A percentile compares a stretch with the other conserved stretches of the same genome.
Conservation (phyloP, 352 stramenopile genomes). For the Globisporangium megalacanthum region DNA sequence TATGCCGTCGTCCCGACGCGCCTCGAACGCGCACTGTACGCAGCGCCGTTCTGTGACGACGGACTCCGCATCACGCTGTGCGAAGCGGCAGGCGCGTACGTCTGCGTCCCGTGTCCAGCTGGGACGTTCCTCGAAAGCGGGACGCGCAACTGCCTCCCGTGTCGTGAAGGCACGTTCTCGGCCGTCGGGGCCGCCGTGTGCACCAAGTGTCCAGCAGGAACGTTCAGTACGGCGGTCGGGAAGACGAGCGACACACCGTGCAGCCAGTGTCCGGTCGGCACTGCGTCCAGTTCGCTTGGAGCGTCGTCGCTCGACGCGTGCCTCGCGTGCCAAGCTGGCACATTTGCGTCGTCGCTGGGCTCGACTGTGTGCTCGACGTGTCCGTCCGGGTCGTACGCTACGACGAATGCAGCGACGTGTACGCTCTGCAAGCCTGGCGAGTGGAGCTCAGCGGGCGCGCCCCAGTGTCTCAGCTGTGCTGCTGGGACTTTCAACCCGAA, state of each 20-base stretch:
- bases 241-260: conserved; percentile 35
- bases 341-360: conserved; percentile 18
- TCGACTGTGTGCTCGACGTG: conserved; percentile 18
- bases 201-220: conserved; percentile 38
- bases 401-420: conserved; percentile 32
- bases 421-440: conserved; percentile 31
- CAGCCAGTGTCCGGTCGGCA: conserved; percentile 38
- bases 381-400: conserved; percentile 34
- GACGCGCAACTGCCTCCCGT: conserved; percentile 44
- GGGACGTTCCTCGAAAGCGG: conserved; percentile 53
- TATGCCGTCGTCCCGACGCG: conserved; percentile 51
- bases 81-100: conserved; percentile 37
- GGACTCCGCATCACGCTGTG: conserved; percentile 59
- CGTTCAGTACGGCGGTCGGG: conserved; percentile 35
- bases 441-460: conserved; percentile 31
- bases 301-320: conserved; percentile 26
- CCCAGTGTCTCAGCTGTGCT: conserved; percentile 31
- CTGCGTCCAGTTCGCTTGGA: conserved; percentile 34
- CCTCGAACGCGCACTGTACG: conserved; percentile 47
- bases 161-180: conserved; percentile 40
- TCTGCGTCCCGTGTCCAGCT: conserved; percentile 55
- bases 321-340: conserved; percentile 21
- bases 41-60: conserved; percentile 35
- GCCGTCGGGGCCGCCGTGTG: conserved; percentile 33
- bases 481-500: conserved; percentile 42